phyloP scores from a whole-genome alignment of 371 early-diverging fungal species.

The Mortierella sp. region DNA sequence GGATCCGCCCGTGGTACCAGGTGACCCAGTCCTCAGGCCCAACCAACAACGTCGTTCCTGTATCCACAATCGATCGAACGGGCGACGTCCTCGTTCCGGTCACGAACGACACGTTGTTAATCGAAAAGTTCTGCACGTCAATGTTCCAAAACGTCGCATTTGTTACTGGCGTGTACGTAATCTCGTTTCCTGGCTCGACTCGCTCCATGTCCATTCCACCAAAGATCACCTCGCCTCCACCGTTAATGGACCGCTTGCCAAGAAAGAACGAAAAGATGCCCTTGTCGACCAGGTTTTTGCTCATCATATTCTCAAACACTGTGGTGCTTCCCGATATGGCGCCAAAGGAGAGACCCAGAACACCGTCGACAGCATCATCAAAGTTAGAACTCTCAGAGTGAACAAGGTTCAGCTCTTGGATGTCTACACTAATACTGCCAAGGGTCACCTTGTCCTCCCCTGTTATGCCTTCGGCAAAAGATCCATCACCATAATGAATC shows the following conservation, averaged over 20 bases:
- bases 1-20: slow-evolving; percentile 60
- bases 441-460: slow-evolving; percentile 62
- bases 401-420: slow-evolving; percentile 68
- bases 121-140: slow-evolving; percentile 46
- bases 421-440: slow-evolving; percentile 46
- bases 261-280: slow-evolving; percentile 61
- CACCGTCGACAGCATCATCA: slow-evolving; percentile 60
- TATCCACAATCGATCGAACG: slow-evolving; percentile 64
- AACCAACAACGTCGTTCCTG: slow-evolving; percentile 75
- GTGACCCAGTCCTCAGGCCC: slow-evolving; percentile 61
- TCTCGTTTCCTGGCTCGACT: slow-evolving; percentile 14
- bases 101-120: slow-evolving; percentile 23
- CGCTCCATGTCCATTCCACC: slow-evolving; percentile 19
- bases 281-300: slow-evolving; percentile 42
- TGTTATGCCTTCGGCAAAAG: slow-evolving; percentile 66
- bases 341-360: slow-evolving; percentile 63
- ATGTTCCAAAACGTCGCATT: slow-evolving; percentile 65
- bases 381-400: slow-evolving; percentile 59
- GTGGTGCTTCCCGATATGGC: slow-evolving; percentile 29
- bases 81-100: slow-evolving; percentile 15
- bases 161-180: slow-evolving; percentile 62
- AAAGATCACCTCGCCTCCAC: slow-evolving; percentile 21
- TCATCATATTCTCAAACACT: slow-evolving; percentile 22
- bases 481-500: slow-evolving; percentile 70
- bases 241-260: slow-evolving; percentile 10